Evolutionary conservation across 2,329 filamentous ascomycete species (phyloP).

Genomic region (Apiospora arundinis): DNA sequence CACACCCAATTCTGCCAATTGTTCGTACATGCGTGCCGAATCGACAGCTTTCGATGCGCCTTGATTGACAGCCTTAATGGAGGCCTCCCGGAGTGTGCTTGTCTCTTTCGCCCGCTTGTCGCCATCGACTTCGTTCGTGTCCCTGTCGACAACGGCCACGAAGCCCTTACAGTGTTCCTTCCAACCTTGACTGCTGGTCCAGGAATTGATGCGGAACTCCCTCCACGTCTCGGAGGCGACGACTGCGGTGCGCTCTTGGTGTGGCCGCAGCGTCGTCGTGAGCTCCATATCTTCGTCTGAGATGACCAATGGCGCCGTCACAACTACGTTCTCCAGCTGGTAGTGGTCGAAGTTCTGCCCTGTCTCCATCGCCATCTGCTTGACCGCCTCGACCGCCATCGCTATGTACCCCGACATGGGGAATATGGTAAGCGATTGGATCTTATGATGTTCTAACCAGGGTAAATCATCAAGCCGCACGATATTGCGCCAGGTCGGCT

Average conservation of each 20-base stretch:
- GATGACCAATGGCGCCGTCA: conserved; percentile 42
- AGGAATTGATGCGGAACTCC: conserved; percentile 46
- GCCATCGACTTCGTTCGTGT: conserved; percentile 32
- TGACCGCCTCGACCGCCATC: conserved; percentile 29
- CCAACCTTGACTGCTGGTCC: conserved; percentile 43
- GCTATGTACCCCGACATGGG: conserved; percentile 23
- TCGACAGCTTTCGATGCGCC: conserved; percentile 39
- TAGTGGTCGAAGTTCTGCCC: conserved; percentile 41
- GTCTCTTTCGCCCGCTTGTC: conserved; percentile 23
- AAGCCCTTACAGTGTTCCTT: conserved; percentile 45
- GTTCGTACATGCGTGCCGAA: conserved; percentile 50
- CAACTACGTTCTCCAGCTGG: conserved; percentile 45
- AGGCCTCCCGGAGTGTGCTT: conserved; percentile 34
- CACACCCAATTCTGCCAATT: conserved; percentile 27
- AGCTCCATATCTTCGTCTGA: conserved; percentile 45
- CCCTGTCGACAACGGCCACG: conserved; percentile 28
- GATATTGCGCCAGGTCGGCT: conserved; percentile 24
- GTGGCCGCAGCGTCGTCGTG: conserved; percentile 40
- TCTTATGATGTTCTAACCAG: conserved; percentile 23
- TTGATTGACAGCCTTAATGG: conserved; percentile 36
- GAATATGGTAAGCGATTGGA: conserved; percentile 21
- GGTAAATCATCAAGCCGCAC: conserved; percentile 20
- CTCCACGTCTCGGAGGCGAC: conserved; percentile 32
- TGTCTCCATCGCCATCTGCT: conserved; percentile 32
- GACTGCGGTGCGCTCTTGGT: conserved; percentile 34